A percentile compares a stretch with the other conserved stretches of the same genome.
These are phyloP conservation scores for Spinacia oleracea DNA, from an alignment of 179 eudicot genomes.

Conservation along the genomic window DNA sequence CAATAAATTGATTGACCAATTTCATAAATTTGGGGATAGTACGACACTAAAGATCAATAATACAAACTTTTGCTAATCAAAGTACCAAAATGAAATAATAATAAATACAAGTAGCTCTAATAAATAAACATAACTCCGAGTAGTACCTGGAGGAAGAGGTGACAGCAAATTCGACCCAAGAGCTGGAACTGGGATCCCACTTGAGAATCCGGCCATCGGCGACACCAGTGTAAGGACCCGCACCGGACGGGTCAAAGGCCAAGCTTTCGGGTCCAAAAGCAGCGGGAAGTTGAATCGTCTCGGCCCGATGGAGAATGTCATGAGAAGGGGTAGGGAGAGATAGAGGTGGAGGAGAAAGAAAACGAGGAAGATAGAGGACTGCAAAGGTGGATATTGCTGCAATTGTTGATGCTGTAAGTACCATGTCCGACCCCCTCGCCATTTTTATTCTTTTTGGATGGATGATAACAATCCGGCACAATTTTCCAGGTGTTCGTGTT, in stretches of 20 bases:
- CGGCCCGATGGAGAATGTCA: slow-evolving; percentile 47
- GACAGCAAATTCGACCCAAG: slow-evolving; percentile 75
- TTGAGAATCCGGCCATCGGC: slow-evolving; percentile 81
- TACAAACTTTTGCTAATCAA: too few relatives aligned
- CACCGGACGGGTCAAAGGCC: slow-evolving; percentile 65
- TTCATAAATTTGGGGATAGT: not conserved
- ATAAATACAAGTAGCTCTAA: too few relatives aligned
- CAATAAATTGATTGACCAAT: not conserved
- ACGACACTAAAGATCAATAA: too few relatives aligned
- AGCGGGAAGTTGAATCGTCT: slow-evolving; percentile 39
- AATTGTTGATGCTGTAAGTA: slow-evolving; percentile 38
- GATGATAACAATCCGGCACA: not conserved
- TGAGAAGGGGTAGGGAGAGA: slow-evolving; percentile 40
- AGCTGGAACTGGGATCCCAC: slow-evolving; percentile 40
- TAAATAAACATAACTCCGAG: too few relatives aligned
- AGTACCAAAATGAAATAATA: too few relatives aligned
- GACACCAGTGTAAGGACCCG: slow-evolving; percentile 80
- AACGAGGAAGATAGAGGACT: slow-evolving; percentile 27
- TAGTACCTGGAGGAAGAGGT: slow-evolving; percentile 61
- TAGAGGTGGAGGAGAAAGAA: slow-evolving; percentile 31
- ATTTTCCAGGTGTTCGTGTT: not conserved
- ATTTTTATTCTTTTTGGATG: slow-evolving; percentile 18
- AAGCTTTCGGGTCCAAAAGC: slow-evolving; percentile 90
- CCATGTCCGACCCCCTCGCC: slow-evolving; percentile 31
- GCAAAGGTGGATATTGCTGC: slow-evolving; percentile 32